Evolutionary conservation across 192 early-diverging fungal genomes (phyloP).

Genomic region (Diversispora epigaea): DNA sequence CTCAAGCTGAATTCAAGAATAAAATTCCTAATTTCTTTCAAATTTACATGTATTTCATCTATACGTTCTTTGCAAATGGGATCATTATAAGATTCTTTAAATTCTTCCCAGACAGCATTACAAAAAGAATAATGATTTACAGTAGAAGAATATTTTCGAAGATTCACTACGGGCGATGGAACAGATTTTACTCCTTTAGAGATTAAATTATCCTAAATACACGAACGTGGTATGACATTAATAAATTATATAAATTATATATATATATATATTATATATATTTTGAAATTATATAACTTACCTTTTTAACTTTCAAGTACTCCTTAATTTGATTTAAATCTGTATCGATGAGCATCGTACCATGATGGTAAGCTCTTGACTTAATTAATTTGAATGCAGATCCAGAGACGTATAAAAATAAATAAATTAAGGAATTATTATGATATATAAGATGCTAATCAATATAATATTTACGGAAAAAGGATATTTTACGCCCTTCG

Average conservation of each 20-base stretch:
- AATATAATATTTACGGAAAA: not conserved
- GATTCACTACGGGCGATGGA: constrained; percentile 79
- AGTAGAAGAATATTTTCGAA: constrained; percentile 77
- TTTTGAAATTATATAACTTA: not conserved
- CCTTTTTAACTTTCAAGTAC: constrained; percentile 36
- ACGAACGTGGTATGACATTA: too few species aligned
- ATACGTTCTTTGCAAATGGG: not conserved
- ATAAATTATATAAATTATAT: not conserved
- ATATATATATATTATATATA: not conserved
- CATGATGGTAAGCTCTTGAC: constrained; percentile 88
- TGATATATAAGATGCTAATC: not conserved
- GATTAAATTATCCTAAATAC: constrained; percentile 55
- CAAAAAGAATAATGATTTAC: constrained; percentile 85
- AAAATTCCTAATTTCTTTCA: not conserved
- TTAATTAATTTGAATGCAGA: constrained; percentile 91
- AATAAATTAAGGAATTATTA: constrained; percentile 11
- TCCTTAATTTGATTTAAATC: constrained; percentile 56
- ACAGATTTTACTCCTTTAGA: constrained; percentile 92
- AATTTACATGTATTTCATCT: not conserved
- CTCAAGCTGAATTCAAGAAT: not conserved
- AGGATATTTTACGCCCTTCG: constrained; percentile 69
- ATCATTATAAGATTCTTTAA: constrained; percentile 56
- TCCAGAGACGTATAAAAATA: constrained; percentile 68
- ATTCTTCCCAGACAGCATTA: constrained; percentile 70
- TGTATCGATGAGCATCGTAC: constrained; percentile 96